Base-by-base conservation (phyloP, 1,284 basidiomycete genomes). In the Ceratobasidium sp. region DNA sequence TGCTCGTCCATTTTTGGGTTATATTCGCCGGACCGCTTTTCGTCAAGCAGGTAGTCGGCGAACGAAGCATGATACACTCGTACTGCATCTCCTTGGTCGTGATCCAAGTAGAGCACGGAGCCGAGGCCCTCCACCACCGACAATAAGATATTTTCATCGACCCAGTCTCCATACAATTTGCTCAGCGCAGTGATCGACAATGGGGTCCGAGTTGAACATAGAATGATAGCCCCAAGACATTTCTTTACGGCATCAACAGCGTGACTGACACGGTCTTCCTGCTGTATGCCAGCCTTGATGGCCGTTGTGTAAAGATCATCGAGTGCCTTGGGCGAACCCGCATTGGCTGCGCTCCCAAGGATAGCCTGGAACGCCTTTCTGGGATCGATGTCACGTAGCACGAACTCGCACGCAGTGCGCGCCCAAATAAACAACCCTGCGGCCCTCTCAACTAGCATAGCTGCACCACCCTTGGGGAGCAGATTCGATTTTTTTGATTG, bases 391-490 rank as follows among this genome's bases (percentile, higher is more conserved):
- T 26, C 28, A 1, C 32, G 18, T 10, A 52, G 16, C 8, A 74
- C 62, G n/a, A 59, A 43, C 26, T 45, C 23, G 26, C 36, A 48
- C 16, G 55, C 70, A n/a, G 71, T 74, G 21, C 18, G 9, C 16
- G 70, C 73, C 70, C 61, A 74, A 12, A 72, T 36, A 21, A 72
- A 74, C 2, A 60, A 43, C 6, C 61, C 73, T 4, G 41, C 30
- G 1, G 73, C 50, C 28, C 21, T 9, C 1, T 34, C 21, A n/a
- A 43, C 41, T 10, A 74, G 32, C 5, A 8, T 1, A 1, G 34
- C 43, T 18, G 18, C 45, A 4, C 18, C 34, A 23, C 34, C 43
- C 12, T 16, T 6, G 26, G 53, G 53, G 12, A 36, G 26, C 46
- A 16, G 14, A 14, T 57, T 21, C 10, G 58, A n/a, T 21, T 21